These are phyloP conservation scores for Spergularia azorica DNA, from an alignment of 179 eudicot genomes.

Conservation along the genomic window DNA sequence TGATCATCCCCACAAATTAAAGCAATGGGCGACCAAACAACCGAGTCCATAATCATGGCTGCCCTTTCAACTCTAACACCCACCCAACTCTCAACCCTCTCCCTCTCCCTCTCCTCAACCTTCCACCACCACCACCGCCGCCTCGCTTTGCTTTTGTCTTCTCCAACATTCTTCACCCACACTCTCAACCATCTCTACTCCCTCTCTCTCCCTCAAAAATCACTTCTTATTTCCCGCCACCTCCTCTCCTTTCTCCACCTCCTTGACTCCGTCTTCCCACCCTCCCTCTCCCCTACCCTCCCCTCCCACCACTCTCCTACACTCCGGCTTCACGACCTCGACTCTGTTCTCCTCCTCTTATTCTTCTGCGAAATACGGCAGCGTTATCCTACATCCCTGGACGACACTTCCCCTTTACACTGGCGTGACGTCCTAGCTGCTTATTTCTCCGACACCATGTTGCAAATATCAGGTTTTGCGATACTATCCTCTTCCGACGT, in stretches of 20 bases:
- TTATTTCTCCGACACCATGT: constrained; percentile 37
- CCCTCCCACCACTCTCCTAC: constrained; percentile 19
- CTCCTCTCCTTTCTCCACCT: constrained; percentile 62
- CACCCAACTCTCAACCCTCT: constrained; percentile 54
- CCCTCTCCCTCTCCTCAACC: constrained; percentile 56
- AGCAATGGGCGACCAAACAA: constrained; percentile 40
- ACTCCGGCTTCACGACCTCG: constrained; percentile 57
- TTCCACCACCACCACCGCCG: constrained; percentile 65
- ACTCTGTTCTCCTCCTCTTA: constrained; percentile 60
- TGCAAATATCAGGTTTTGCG: constrained; percentile 35
- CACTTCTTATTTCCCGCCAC: constrained; percentile 78
- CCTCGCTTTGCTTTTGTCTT: constrained; percentile 61
- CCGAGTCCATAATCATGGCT: constrained; percentile 45
- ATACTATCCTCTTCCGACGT: constrained; percentile 28
- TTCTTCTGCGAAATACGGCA: constrained; percentile 69
- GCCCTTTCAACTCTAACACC: constrained; percentile 67
- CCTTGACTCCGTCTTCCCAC: constrained; percentile 41
- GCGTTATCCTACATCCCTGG: constrained; percentile 37
- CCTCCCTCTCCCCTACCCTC: constrained; percentile 18
- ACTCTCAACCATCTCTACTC: constrained; percentile 71
- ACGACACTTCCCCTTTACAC: constrained; percentile 21
- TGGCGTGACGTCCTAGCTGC: constrained; percentile 41
- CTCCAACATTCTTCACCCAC: constrained; percentile 60
- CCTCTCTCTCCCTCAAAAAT: constrained; percentile 75
- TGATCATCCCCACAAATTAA: not conserved